Evolutionary conservation across 352 stramenopile genomes (phyloP).

Genomic region (Phytophthora kernoviae): DNA sequence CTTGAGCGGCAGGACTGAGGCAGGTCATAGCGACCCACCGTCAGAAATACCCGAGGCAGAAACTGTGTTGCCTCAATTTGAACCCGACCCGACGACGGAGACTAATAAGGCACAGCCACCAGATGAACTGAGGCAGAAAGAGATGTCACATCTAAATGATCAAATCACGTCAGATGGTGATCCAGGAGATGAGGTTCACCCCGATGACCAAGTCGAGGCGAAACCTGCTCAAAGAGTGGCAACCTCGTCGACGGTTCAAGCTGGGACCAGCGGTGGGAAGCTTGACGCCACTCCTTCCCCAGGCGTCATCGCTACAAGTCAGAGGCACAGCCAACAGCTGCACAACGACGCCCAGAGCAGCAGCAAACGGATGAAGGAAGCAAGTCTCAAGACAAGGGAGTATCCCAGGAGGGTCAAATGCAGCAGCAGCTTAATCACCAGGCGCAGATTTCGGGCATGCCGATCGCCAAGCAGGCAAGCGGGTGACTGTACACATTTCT

Average conservation of each 20-base stretch:
- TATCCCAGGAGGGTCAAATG: neutral
- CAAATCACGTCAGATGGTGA: neutral
- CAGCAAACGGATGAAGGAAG: neutral
- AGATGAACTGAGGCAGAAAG: constrained; percentile 8
- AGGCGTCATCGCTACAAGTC: neutral
- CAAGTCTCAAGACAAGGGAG: neutral
- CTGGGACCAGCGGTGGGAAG: neutral
- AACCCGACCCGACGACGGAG: constrained; percentile 17
- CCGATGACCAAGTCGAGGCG: constrained; percentile 14
- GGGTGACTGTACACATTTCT: constrained; percentile 18
- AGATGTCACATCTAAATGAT: neutral
- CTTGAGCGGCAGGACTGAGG: neutral
- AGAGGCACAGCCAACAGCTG: constrained; percentile 19
- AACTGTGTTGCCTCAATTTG: constrained; percentile 1
- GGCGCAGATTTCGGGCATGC: neutral
- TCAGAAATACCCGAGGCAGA: neutral
- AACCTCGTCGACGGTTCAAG: neutral
- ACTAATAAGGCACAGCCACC: constrained; percentile 9
- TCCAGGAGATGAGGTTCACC: constrained; percentile 12
- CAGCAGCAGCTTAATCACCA: constrained; percentile 1
- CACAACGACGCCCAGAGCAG: constrained; percentile 3
- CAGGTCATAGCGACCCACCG: neutral
- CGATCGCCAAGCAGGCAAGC: neutral
- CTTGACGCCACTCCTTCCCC: neutral
- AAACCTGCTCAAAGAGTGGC: neutral